A percentile compares a stretch with the other conserved stretches of the same genome.
These are phyloP conservation scores for Fusarium irregulare DNA, from an alignment of 2,329 filamentous ascomycete genomes.

Conservation along the genomic window DNA sequence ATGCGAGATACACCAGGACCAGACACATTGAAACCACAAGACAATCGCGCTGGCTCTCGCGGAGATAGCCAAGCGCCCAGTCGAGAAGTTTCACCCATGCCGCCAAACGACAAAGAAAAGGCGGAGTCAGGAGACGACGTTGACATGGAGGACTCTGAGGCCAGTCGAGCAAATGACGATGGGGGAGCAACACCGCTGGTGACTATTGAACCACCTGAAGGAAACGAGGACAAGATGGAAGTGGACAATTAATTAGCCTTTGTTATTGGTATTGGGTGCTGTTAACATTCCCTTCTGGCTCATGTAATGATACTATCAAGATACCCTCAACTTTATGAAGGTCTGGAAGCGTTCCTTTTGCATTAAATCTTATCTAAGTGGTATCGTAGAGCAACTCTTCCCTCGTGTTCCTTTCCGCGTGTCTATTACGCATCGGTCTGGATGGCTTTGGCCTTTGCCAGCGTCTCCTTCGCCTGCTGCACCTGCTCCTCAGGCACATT, in stretches of 20 bases:
- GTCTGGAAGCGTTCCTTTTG: constrained; percentile 20
- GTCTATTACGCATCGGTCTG: constrained; percentile 22
- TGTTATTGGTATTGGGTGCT: background rate
- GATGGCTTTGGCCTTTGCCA: constrained; percentile 60
- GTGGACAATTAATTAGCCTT: constrained; percentile 55
- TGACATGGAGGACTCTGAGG: constrained; percentile 65
- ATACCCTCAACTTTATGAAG: constrained; percentile 43
- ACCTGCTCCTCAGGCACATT: constrained; percentile 62
- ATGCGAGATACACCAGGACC: constrained; percentile 46
- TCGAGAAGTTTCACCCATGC: constrained; percentile 46
- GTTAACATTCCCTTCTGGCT: background rate
- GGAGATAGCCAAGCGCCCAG: constrained; percentile 47
- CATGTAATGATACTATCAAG: constrained; percentile 36
- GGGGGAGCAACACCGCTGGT: constrained; percentile 59
- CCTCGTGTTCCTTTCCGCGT: background rate
- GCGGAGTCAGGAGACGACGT: constrained; percentile 65
- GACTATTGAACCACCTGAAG: constrained; percentile 61
- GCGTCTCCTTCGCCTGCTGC: constrained; percentile 64
- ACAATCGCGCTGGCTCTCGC: constrained; percentile 31
- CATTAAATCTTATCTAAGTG: constrained; percentile 23
- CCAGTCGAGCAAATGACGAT: constrained; percentile 55
- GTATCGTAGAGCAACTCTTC: constrained; percentile 29
- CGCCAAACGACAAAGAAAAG: constrained; percentile 48
- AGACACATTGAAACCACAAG: constrained; percentile 43
- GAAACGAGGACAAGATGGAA: constrained; percentile 73